Base-by-base conservation (phyloP, 805 yeast species). In the Starmera pachycereana region DNA sequence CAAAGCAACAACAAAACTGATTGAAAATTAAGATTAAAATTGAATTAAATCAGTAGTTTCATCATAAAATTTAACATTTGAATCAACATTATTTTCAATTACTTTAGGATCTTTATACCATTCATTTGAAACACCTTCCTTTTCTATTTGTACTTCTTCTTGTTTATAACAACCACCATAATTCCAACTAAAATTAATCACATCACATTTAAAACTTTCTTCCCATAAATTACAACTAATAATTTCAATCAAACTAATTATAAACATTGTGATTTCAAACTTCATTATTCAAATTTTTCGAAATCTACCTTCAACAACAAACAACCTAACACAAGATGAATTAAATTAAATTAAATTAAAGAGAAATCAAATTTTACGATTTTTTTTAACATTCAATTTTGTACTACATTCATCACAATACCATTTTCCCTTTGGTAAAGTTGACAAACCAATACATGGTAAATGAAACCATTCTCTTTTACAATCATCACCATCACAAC, bases 401-500 rank as follows among this genome's bases (percentile, higher is more conserved):
- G 44, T 48, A 31, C 46, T 30, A 57, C 90, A 82, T 44, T 78
- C 84, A 40, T 79, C 78, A 55, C 90, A 82, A 50, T 74, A 80
- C 90, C 90, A 82, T 52, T 80, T 81, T 11, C 88, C 88, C 64
- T 80, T 83, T 2, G 97, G 97, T 6, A 90, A 74, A 37, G 87
- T 79, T 38, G 80, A 76, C 51, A 88, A 71, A 1, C 96, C 96
- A 34, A 86, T 83, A 61, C 97, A 89, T 13, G 94, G 94, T 49
- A 90, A 66, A 65, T 89, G 97, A 63, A 89, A 89, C 97, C 97
- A 89, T 60, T 89, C 97, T 40, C 87, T 69, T 57, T 79, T 79
- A 65, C 97, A 90, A 43, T 80, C 77, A 30, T 85, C 89, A 11
- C 96, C 97, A 55, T 92, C 98, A 63, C 98, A 92, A 2, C 95